These are phyloP conservation scores for Saccharomyces hybrid DNA, from an alignment of 1,139 yeast species.

Conservation along the genomic window DNA sequence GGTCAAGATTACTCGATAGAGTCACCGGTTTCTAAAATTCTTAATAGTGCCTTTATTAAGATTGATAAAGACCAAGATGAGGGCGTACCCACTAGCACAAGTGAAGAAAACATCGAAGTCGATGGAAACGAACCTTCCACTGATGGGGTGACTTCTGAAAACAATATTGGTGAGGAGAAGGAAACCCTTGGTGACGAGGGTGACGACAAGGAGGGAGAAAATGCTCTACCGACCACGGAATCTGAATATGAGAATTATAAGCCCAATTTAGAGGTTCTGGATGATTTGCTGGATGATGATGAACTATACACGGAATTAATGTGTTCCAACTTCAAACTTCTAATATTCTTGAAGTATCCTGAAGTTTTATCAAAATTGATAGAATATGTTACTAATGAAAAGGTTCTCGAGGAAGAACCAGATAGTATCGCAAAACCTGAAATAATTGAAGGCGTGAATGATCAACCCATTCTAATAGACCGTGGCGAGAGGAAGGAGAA, in stretches of 20 bases:
- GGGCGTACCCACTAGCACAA: background rate
- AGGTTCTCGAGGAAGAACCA: constrained; percentile 16
- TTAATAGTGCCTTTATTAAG: background rate
- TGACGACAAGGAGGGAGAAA: constrained; percentile 15
- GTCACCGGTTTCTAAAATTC: constrained; percentile 47
- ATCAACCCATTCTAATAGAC: constrained; percentile 4
- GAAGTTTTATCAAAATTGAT: constrained; percentile 58
- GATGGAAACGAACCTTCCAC: background rate
- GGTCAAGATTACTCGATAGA: constrained; percentile 72
- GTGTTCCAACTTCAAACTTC: constrained; percentile 70
- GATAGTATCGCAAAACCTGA: constrained; percentile 10
- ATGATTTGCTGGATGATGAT: constrained; percentile 72
- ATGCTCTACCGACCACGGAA: constrained; percentile 22
- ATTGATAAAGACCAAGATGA: constrained; percentile 3
- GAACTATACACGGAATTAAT: constrained; percentile 77
- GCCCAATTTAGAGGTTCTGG: constrained; percentile 39
- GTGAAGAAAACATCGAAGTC: background rate
- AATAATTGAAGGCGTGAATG: constrained; percentile 5
- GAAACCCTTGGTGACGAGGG: constrained; percentile 5
- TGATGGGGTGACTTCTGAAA: constrained; percentile 11
- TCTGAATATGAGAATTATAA: constrained; percentile 24
- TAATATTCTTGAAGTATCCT: constrained; percentile 73
- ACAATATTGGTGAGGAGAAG: constrained; percentile 5
- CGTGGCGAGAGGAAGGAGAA: constrained; percentile 3
- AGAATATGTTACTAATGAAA: constrained; percentile 49